These are phyloP conservation scores for Kockovaella imperatae DNA, from an alignment of 768 basidiomycete species.

Conservation along the genomic window DNA sequence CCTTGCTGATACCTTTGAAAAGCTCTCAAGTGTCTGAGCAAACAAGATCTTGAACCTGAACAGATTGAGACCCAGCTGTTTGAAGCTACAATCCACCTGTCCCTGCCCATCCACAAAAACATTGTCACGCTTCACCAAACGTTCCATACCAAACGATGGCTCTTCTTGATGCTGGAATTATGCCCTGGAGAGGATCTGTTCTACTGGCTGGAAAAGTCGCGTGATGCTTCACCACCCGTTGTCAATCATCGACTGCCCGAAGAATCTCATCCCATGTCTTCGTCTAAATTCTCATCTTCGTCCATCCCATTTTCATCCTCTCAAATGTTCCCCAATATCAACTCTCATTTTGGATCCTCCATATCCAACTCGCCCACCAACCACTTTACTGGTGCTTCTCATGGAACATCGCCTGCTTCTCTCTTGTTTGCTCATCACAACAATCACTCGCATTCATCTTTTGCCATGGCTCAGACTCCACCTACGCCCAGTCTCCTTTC, in stretches of 20 bases:
- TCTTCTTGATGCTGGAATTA: slow-evolving; percentile 87
- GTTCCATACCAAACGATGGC: slow-evolving; percentile 80
- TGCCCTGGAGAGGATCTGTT: slow-evolving; percentile 96
- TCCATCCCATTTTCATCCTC: slow-evolving; percentile 42
- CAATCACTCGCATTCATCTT: slow-evolving; percentile 11
- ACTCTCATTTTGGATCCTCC: slow-evolving; percentile 24
- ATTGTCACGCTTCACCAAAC: slow-evolving; percentile 91
- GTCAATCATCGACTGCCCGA: slow-evolving; percentile 24
- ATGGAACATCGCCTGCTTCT: slow-evolving; percentile 27
- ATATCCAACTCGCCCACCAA: slow-evolving; percentile 27
- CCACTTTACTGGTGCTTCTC: slow-evolving; percentile 33
- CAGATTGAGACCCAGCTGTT: slow-evolving; percentile 80
- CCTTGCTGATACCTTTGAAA: background rate
- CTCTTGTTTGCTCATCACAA: slow-evolving; percentile 37
- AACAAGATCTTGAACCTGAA: slow-evolving; percentile 83
- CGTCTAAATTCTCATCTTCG: slow-evolving; percentile 42
- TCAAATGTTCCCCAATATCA: slow-evolving; percentile 28
- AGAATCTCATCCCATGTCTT: slow-evolving; percentile 33
- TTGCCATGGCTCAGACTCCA: slow-evolving; percentile 47
- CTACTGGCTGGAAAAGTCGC: slow-evolving; percentile 94
- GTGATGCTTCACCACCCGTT: slow-evolving; percentile 51
- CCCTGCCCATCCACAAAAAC: slow-evolving; percentile 77
- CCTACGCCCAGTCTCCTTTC: slow-evolving; percentile 90
- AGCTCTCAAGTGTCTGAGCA: slow-evolving; percentile 95
- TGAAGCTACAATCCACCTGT: slow-evolving; percentile 94